These are phyloP conservation scores for Pistacia integerrima DNA, from an alignment of 345 rosid genomes.

Conservation along the genomic window DNA sequence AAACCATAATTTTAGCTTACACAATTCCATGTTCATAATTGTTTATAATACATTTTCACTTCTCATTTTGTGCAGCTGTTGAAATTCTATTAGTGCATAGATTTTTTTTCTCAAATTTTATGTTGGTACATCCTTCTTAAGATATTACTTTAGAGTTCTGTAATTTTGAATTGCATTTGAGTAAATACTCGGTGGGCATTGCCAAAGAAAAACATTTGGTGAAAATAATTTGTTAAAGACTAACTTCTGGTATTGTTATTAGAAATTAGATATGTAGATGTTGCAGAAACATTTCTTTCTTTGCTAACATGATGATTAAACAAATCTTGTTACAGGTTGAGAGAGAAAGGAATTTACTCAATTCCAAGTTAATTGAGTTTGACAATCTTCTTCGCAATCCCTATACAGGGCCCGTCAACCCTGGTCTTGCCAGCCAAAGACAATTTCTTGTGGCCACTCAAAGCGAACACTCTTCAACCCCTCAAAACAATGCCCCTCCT, in stretches of 20 bases:
- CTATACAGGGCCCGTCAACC: conserved; percentile 39
- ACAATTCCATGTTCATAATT: conserved; percentile 7
- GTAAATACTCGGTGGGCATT: background rate
- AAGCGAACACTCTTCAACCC: conserved; percentile 33
- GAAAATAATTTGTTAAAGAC: background rate
- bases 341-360: conserved; percentile 69
- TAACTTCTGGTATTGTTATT: background rate
- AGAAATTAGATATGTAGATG: conserved; percentile 1
- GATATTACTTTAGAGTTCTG: background rate
- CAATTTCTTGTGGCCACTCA: conserved; percentile 36
- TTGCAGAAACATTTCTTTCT: background rate
- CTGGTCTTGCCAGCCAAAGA: conserved; percentile 29
- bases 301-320: conserved; percentile 7
- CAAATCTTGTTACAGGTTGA: conserved; percentile 55
- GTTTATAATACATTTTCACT: background rate
- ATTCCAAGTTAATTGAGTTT: conserved; percentile 62
- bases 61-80: background rate
- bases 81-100: background rate
- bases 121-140: background rate
- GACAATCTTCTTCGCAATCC: conserved; percentile 64
- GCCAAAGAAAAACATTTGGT: background rate
- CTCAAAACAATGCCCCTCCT: conserved; percentile 47
- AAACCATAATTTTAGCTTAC: background rate
- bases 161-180: background rate
- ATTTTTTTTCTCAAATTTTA: background rate